phyloP scores from a whole-genome alignment of 768 basidiomycete species.

The Ramaria sp. region DNA sequence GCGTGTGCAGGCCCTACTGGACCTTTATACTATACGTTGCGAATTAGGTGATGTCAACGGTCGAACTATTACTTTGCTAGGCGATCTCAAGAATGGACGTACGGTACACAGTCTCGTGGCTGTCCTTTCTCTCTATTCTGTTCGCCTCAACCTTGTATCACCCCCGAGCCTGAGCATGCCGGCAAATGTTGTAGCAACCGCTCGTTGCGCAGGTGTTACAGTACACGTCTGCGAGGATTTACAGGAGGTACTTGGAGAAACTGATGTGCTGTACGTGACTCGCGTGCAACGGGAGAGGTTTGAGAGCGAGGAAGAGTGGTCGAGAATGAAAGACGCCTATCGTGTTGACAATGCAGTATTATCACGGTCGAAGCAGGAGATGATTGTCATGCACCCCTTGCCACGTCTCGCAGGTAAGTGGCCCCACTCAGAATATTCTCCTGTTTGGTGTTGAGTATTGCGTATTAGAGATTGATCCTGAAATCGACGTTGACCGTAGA shows the following conservation, averaged over 20 bases:
- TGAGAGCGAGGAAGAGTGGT: slow-evolving; percentile 69
- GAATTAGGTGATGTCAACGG: slow-evolving; percentile 98
- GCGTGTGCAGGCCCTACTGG: slow-evolving; percentile 68
- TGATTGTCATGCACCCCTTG: slow-evolving; percentile 99
- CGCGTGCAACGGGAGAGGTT: slow-evolving; percentile 95
- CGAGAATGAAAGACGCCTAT: slow-evolving; percentile 84
- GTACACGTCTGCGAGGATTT: slow-evolving; percentile 79
- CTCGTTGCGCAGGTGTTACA: slow-evolving; percentile 70
- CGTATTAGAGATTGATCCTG: slow-evolving; percentile 88
- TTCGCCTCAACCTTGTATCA: slow-evolving; percentile 92
- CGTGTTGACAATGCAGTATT: slow-evolving; percentile 90
- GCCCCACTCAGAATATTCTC: neutral
- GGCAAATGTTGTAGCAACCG: slow-evolving; percentile 66
- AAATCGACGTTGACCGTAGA: slow-evolving; percentile 92
- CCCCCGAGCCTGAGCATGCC: slow-evolving; percentile 87
- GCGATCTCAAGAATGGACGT: slow-evolving; percentile 95
- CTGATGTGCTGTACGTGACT: slow-evolving; percentile 96
- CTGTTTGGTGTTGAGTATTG: slow-evolving; percentile 9
- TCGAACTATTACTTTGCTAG: slow-evolving; percentile 82
- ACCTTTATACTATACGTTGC: slow-evolving; percentile 91
- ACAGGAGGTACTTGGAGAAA: slow-evolving; percentile 83
- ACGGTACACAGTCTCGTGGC: slow-evolving; percentile 96
- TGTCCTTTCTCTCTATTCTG: slow-evolving; percentile 82
- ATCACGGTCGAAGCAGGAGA: slow-evolving; percentile 86
- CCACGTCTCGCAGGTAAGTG: slow-evolving; percentile 76